Evolutionary conservation across 192 early-diverging fungal genomes (phyloP).

Genomic region (Coemansia aciculifera): DNA sequence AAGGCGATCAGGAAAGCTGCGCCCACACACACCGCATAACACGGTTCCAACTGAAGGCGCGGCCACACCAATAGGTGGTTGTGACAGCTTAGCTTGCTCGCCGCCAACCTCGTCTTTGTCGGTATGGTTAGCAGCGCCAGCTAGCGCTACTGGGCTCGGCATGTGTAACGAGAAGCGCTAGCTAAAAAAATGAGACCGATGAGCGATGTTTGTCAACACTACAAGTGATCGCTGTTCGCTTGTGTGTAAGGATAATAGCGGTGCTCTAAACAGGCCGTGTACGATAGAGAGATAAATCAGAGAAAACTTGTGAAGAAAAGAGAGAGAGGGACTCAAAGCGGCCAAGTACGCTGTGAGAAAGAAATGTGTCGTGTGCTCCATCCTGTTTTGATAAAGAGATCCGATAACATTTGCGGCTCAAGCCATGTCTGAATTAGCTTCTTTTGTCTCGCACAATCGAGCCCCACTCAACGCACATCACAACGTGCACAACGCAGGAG

Average conservation of each 20-base stretch:
- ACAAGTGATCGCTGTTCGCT: not conserved
- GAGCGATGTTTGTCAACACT: not conserved
- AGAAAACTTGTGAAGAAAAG: not conserved
- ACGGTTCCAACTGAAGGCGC: not conserved
- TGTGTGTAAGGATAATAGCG: not conserved
- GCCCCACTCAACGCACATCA: not conserved
- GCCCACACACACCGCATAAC: conserved; percentile 45
- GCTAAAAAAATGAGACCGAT: not conserved
- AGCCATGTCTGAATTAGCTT: not conserved
- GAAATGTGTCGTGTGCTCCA: not conserved
- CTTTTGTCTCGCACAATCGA: not conserved
- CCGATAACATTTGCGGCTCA: not conserved
- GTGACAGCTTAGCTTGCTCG: not conserved
- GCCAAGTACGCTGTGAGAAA: not conserved
- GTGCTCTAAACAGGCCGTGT: not conserved
- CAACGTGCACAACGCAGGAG: conserved; percentile 2
- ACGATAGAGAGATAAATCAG: not conserved
- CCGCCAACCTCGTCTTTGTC: not conserved
- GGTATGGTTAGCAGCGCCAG: not conserved
- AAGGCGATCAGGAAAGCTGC: conserved; percentile 12
- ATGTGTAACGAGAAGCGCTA: not conserved
- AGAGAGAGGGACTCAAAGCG: not conserved
- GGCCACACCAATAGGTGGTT: not conserved
- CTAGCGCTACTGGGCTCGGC: not conserved
- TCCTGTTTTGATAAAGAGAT: not conserved